Percentiles rank a stretch among this genome's conserved stretches.
Evolutionary conservation across 331 rosid species (phyloP).

Genomic region (Dryas integrifolia): DNA sequence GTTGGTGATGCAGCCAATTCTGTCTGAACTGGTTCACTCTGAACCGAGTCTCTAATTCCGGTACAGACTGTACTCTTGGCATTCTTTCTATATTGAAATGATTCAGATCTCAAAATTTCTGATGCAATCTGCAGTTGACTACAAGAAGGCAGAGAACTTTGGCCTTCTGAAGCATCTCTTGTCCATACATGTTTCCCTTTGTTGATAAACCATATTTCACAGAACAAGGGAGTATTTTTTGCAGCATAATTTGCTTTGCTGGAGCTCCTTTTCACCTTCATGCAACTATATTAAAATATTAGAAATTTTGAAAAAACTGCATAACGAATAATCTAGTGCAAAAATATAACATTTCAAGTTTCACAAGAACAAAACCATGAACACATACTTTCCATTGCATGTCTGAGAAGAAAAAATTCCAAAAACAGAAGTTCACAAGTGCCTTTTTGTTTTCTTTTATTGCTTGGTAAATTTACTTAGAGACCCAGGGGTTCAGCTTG

Average conservation of each 20-base stretch:
- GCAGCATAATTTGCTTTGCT: conserved; percentile 69
- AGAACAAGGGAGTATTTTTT: conserved; percentile 59
- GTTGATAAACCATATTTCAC: conserved; percentile 81
- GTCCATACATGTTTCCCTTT: conserved; percentile 80
- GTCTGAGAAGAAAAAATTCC: not conserved
- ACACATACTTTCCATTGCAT: not conserved
- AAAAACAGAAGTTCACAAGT: not conserved
- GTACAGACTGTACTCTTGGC: conserved; percentile 22
- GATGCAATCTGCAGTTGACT: conserved; percentile 38
- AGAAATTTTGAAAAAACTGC: not conserved
- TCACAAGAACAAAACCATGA: not conserved
- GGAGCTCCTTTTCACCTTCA: conserved; percentile 70
- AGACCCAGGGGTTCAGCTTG: not conserved
- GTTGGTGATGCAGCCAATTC: conserved; percentile 37
- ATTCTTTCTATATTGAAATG: conserved; percentile 40
- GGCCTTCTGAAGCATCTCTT: conserved; percentile 60
- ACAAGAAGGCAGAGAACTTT: conserved; percentile 39
- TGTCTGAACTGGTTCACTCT: conserved; percentile 24
- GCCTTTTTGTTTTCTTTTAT: not conserved
- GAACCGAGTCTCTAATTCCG: conserved; percentile 32
- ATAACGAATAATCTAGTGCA: not conserved
- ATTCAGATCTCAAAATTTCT: conserved; percentile 34
- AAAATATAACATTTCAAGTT: conserved; percentile 3
- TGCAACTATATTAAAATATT: conserved; percentile 49
- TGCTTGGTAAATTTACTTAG: not conserved